Evolutionary conservation across 2,329 filamentous ascomycete species (phyloP), one percentile per base, ranked within the genome.

Genomic region (Cyclaneusma minus): DNA sequence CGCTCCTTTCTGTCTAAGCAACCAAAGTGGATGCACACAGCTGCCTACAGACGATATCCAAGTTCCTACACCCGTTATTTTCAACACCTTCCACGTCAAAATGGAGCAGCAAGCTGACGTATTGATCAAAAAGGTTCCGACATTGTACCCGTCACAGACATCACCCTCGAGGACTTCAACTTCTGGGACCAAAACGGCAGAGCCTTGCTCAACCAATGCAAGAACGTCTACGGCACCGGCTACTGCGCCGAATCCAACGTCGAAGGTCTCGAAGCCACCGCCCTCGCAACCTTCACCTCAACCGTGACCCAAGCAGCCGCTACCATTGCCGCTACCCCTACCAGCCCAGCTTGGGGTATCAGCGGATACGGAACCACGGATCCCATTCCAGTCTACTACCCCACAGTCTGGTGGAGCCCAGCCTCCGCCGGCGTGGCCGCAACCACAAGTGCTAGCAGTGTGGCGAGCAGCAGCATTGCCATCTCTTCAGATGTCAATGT

Each of bases 221-320:
- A 27, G 12, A 35, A 35, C 14, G 29, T 35, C 6, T 35, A 35
- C 12, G 34, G 34, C 3, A 34, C 20, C 3, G 34, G 34, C 3
- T 35, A 35, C 17, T 35, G 34, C 18, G 34, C 29, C 4, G 13
- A 23, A 11, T 24, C 25, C 14, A 13, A 28, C 3, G 21, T 5
- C 6, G 18, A 17, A n/a, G 32, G 25, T 12, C 24, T 13, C 10
- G 22, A 13, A 24, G 22, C 12, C 8, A n/a, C n/a, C n/a, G 10
- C 19, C 12, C 28, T 28, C 1, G 31, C 31, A 5, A 16, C 13
- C 8, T 34, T 34, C 17, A 21, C 22, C 8, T 25, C 31, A 6
- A 31, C 31, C 3, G 18, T 29, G n/a, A 34, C 33, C 1, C 24
- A 30, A 3, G 22, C 25, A 7, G 25, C 23, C 4, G 26, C 31